phyloP scores from a whole-genome alignment of 1,284 basidiomycete species.

The Moesziomyces sp. region DNA sequence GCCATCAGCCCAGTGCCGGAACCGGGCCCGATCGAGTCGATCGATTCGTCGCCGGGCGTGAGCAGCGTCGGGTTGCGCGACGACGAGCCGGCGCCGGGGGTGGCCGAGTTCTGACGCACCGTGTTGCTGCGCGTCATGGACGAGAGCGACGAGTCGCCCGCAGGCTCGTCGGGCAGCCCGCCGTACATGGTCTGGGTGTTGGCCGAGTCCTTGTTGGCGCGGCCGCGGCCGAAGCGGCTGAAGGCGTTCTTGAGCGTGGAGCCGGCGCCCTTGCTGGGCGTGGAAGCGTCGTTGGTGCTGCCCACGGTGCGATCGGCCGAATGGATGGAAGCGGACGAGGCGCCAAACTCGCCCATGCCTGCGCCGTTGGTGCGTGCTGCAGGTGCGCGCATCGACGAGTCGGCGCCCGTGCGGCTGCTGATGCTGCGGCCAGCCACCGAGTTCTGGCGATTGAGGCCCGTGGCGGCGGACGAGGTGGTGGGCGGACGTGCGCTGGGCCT shows the following conservation, averaged over 20 bases:
- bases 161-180: conserved; percentile 36
- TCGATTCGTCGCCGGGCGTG: conserved; percentile 32
- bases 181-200: conserved; percentile 53
- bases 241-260: conserved; percentile 57
- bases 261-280: conserved; percentile 43
- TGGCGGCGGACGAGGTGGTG: background rate
- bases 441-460: conserved; percentile 18
- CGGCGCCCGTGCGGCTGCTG: conserved; percentile 35
- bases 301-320: conserved; percentile 38
- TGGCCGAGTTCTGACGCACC: conserved; percentile 30
- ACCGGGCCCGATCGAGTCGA: conserved; percentile 38
- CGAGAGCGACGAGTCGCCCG: conserved; percentile 34
- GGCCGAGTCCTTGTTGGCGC: conserved; percentile 45
- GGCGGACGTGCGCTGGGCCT: conserved; percentile 12
- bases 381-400: conserved; percentile 11
- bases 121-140: conserved; percentile 32
- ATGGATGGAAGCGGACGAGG: conserved; percentile 48
- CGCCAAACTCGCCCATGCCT: conserved; percentile 52
- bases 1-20: conserved; percentile 51
- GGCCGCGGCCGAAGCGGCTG: conserved; percentile 52
- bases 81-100: conserved; percentile 13
- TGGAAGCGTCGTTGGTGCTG: conserved; percentile 13
- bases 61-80: conserved; percentile 14
- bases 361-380: conserved; percentile 25
- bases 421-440: conserved; percentile 46